Percentiles rank a stretch among this genome's conserved stretches.
These are phyloP conservation scores for Aurantiochytrium sp. DNA, from an alignment of 108 stramenopile genomes.

Conservation along the genomic window DNA sequence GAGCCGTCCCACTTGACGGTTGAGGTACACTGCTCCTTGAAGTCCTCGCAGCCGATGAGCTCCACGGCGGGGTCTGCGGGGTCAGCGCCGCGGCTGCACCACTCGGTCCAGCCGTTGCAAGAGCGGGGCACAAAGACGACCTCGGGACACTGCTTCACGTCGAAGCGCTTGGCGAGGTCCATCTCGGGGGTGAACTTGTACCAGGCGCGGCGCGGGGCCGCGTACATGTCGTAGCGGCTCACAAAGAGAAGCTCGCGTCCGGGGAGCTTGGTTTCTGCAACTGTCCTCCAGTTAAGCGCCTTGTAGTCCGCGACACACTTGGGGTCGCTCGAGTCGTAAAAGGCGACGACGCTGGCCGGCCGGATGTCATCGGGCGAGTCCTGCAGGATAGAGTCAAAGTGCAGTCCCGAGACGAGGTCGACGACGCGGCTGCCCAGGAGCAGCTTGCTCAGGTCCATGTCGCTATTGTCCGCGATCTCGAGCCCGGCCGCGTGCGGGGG, in stretches of 20 bases:
- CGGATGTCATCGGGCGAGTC: conserved; percentile 1
- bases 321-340: neutral
- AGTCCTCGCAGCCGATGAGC: neutral
- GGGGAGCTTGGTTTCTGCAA: neutral
- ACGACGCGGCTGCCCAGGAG: neutral
- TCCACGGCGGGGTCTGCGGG: neutral
- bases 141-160: neutral
- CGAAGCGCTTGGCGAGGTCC: neutral
- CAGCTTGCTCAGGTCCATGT: neutral
- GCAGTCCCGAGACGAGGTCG: neutral
- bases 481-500: neutral
- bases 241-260: neutral
- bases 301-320: neutral
- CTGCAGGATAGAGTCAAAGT: conserved; percentile 14
- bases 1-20: neutral
- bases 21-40: neutral
- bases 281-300: neutral
- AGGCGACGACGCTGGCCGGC: neutral
- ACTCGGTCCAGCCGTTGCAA: conserved; percentile 16
- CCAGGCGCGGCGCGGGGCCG: conserved; percentile 1
- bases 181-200: neutral
- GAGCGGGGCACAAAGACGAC: conserved; percentile 16
- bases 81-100: neutral
- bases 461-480: neutral
- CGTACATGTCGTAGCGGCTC: conserved; percentile 4